These are phyloP conservation scores for Sclerotinia subarctica DNA, from an alignment of 2,329 filamentous ascomycete genomes.

Conservation along the genomic window DNA sequence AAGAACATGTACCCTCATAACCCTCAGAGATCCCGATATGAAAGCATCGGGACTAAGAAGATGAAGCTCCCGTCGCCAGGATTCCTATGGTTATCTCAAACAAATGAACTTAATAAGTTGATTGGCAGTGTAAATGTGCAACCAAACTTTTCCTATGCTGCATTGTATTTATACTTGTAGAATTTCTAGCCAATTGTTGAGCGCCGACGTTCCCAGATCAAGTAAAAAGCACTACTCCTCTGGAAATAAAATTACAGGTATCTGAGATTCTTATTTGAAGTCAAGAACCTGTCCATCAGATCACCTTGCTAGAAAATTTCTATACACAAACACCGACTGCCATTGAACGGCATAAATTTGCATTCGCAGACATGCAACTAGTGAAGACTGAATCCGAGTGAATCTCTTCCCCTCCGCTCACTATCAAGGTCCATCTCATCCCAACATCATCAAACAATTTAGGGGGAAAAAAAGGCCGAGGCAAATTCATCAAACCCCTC, in stretches of 20 bases:
- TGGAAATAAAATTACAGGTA: not conserved
- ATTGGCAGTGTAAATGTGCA: not conserved
- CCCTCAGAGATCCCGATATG: not conserved
- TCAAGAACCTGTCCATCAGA: not conserved
- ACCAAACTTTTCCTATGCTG: not conserved
- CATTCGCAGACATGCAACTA: not conserved
- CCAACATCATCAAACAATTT: not conserved
- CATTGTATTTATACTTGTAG: no score
- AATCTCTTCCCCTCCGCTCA: not conserved
- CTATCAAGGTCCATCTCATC: not conserved
- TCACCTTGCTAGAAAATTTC: not conserved
- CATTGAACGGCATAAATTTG: not conserved
- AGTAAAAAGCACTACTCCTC: not conserved
- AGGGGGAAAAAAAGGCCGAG: not conserved
- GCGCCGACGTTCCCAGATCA: not conserved
- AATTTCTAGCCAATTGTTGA: not conserved
- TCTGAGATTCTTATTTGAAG: not conserved
- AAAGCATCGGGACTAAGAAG: not conserved
- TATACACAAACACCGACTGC: not conserved
- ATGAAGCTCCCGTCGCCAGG: not conserved
- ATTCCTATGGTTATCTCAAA: no score
- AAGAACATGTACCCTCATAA: no score
- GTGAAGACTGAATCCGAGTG: not conserved
- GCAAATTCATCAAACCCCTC: no score
- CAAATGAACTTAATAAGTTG: not conserved